phyloP scores from a whole-genome alignment of 2,329 filamentous ascomycete genomes.

The Hypoxylon sp. region DNA sequence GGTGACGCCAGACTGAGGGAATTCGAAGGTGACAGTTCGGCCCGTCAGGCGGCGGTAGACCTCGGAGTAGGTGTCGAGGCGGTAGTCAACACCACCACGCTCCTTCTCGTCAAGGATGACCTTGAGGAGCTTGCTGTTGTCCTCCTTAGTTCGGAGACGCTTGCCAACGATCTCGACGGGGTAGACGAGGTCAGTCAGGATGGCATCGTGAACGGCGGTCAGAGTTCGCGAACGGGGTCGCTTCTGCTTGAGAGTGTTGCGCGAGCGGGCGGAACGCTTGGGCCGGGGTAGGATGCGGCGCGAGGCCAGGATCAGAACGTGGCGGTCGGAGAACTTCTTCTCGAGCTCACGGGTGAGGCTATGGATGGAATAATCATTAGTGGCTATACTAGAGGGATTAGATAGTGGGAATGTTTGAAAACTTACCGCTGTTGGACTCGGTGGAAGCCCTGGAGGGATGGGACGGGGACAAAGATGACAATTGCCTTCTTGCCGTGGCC shows the following conservation, averaged over 20 bases:
- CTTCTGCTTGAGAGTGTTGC: constrained; percentile 98
- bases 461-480: constrained; percentile 99
- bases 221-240: constrained; percentile 97
- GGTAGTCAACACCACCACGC: constrained; percentile 98
- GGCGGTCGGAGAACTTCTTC: constrained; percentile 99
- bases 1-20: constrained; percentile 84
- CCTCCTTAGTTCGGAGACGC: constrained; percentile 98
- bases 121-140: constrained; percentile 98
- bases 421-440: constrained; percentile 99
- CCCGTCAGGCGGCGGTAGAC: constrained; percentile 98
- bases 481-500: constrained; percentile 99
- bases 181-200: constrained; percentile 98
- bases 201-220: constrained; percentile 98
- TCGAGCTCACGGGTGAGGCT: constrained; percentile 99
- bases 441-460: constrained; percentile 98
- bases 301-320: constrained; percentile 98
- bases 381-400: constrained; percentile 13
- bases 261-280: constrained; percentile 97
- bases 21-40: constrained; percentile 97
- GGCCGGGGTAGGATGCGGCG: constrained; percentile 98
- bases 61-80: constrained; percentile 99
- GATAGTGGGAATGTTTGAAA: constrained; percentile 9
- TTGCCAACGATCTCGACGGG: constrained; percentile 99
- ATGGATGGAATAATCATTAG: constrained; percentile 46
- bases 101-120: constrained; percentile 99